A percentile compares a stretch with the other conserved stretches of the same genome.
phyloP scores from a whole-genome alignment of 2,329 filamentous ascomycete species.

The Myriosclerotinia scirpicola region DNA sequence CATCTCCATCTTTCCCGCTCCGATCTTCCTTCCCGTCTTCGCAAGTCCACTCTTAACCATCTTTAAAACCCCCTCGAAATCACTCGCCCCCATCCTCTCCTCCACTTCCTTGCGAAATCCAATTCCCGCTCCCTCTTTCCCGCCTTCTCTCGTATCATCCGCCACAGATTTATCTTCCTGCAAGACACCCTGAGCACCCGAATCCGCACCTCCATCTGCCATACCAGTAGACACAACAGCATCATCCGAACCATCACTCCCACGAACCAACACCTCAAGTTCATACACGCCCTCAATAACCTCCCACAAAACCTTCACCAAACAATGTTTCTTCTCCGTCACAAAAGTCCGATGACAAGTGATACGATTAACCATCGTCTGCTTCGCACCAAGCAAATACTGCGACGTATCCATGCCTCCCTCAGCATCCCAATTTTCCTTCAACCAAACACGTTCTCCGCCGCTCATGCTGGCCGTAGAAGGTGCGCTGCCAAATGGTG shows the following conservation, averaged over 20 bases:
- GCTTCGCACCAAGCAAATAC: neutral
- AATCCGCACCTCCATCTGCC: neutral
- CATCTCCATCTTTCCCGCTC: neutral
- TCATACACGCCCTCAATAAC: neutral
- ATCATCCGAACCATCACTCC: neutral
- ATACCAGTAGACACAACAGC: neutral
- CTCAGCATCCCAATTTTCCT: neutral
- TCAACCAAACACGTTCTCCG: neutral
- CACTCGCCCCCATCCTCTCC: neutral
- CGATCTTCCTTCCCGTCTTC: neutral
- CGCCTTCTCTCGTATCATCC: too few relatives aligned
- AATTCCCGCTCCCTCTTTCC: too few relatives aligned
- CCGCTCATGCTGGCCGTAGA: neutral
- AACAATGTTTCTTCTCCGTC: neutral
- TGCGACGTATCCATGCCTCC: neutral
- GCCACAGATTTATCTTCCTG: too few relatives aligned
- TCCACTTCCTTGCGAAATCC: neutral
- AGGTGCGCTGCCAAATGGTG: accelerated
- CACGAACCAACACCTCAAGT: neutral
- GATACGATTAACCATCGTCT: neutral
- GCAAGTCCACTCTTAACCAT: neutral
- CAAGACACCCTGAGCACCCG: neutral
- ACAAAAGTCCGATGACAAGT: neutral
- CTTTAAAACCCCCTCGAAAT: neutral
- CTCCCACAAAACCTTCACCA: neutral